Evolutionary conservation across 257 asterid species (phyloP).

Genomic region (Nemophila menziesii): DNA sequence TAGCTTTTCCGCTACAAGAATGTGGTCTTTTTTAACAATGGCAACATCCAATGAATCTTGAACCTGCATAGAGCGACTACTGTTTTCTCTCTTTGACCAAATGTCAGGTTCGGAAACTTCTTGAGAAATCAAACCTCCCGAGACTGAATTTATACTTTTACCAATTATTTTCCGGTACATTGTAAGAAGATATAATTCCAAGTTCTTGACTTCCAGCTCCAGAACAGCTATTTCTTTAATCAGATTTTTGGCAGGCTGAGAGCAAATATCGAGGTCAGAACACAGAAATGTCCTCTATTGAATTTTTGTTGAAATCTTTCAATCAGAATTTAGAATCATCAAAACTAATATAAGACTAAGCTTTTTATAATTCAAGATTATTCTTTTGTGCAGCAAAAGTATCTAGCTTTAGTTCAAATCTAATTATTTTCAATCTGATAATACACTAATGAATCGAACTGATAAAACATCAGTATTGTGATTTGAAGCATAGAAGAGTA

Average conservation of each 20-base stretch:
- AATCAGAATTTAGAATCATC: too few relatives aligned
- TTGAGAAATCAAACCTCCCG: conserved; percentile 5
- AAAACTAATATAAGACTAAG: too few relatives aligned
- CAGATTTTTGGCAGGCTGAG: conserved; percentile 71
- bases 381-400: too few relatives aligned
- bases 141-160: conserved; percentile 19
- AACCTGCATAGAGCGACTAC: conserved; percentile 11
- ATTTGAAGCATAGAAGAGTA: background rate
- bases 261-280: background rate
- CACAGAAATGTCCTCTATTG: too few relatives aligned
- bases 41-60: conserved; percentile 11
- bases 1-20: conserved; percentile 28
- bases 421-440: too few relatives aligned
- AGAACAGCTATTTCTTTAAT: conserved; percentile 52
- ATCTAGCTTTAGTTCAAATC: too few relatives aligned
- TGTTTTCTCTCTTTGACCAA: conserved; percentile 13
- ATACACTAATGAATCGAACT: too few relatives aligned
- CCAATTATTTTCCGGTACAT: conserved; percentile 43
- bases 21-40: conserved; percentile 13
- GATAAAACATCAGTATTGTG: background rate
- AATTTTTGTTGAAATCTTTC: too few relatives aligned
- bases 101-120: conserved; percentile 18
- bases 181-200: conserved; percentile 76
- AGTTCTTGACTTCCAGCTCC: conserved; percentile 57
- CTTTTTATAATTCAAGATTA: too few relatives aligned